phyloP scores from a whole-genome alignment of 2,329 filamentous ascomycete species.

The Pezicula neosporulosa region DNA sequence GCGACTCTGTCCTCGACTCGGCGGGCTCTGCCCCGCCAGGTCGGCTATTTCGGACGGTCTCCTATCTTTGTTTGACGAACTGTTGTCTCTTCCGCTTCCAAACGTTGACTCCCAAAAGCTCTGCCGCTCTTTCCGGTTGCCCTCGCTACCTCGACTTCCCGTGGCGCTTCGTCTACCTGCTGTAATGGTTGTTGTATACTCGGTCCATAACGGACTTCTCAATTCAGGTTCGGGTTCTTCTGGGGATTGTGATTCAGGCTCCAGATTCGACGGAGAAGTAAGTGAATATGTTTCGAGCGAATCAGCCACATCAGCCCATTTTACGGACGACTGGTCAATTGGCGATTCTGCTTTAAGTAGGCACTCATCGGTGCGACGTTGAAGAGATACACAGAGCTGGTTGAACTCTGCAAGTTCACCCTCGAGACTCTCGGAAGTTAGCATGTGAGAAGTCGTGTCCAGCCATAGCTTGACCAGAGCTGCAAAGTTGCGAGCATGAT shows the following conservation, averaged over 20 bases:
- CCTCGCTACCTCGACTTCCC: slow-evolving; percentile 14
- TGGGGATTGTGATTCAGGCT: not conserved
- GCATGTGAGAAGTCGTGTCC: slow-evolving; percentile 38
- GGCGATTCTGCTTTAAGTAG: slow-evolving; percentile 24
- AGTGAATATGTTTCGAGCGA: slow-evolving; percentile 12
- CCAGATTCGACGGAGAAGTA: not conserved
- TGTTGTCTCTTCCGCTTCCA: slow-evolving; percentile 25
- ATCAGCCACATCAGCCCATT: slow-evolving; percentile 26
- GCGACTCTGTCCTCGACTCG: slow-evolving; percentile 22
- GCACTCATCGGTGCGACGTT: slow-evolving; percentile 28
- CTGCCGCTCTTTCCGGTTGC: slow-evolving; percentile 17
- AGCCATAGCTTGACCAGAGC: slow-evolving; percentile 80
- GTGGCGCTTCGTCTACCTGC: not conserved
- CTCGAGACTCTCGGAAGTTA: slow-evolving; percentile 14
- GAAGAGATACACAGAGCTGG: slow-evolving; percentile 24
- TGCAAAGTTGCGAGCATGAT: slow-evolving; percentile 81
- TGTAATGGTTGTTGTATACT: slow-evolving; percentile 11
- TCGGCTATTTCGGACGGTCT: slow-evolving; percentile 12
- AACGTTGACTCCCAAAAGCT: slow-evolving; percentile 29
- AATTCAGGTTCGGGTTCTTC: slow-evolving; percentile 6
- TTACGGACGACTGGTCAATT: slow-evolving; percentile 18
- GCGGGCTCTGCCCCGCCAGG: slow-evolving; percentile 6
- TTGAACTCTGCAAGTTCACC: slow-evolving; percentile 28
- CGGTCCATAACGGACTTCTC: slow-evolving; percentile 15
- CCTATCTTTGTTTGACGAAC: slow-evolving; percentile 10